phyloP scores from a whole-genome alignment of 1,284 basidiomycete genomes.

The Cryptococcus sp. region DNA sequence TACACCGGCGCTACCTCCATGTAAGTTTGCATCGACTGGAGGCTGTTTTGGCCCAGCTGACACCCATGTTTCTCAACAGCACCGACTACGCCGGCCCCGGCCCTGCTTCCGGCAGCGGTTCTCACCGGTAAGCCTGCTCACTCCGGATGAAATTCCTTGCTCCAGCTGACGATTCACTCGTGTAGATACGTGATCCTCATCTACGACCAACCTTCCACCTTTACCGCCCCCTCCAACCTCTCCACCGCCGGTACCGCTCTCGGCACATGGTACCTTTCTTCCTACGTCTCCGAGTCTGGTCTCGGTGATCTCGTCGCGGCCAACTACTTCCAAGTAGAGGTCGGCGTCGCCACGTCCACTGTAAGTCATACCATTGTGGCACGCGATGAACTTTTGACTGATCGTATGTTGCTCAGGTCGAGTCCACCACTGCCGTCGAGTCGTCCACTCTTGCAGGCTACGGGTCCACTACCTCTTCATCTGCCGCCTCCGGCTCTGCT shows the following conservation, averaged over 20 bases:
- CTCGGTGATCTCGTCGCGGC: conserved; percentile 53
- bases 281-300: conserved; percentile 45
- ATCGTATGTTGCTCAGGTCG: conserved; percentile 45
- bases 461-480: conserved; percentile 28
- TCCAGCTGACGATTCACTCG: background rate
- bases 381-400: background rate
- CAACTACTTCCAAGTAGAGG: conserved; percentile 74
- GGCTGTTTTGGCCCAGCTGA: conserved; percentile 11
- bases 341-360: conserved; percentile 62
- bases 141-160: background rate
- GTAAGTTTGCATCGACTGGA: conserved; percentile 18
- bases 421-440: conserved; percentile 65
- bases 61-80: conserved; percentile 25
- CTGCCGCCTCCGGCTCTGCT: conserved; percentile 23
- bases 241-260: conserved; percentile 61
- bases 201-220: conserved; percentile 63
- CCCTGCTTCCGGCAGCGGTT: conserved; percentile 66
- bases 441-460: conserved; percentile 60
- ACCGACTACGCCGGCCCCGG: conserved; percentile 73
- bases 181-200: conserved; percentile 68
- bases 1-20: conserved; percentile 60
- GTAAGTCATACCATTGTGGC: conserved; percentile 33
- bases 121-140: conserved; percentile 59
- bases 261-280: conserved; percentile 59
- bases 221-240: conserved; percentile 65